A percentile compares a stretch with the other conserved stretches of the same genome.
Evolutionary conservation across 805 yeast species (phyloP).

Genomic region (Wickerhamiella galacta): DNA sequence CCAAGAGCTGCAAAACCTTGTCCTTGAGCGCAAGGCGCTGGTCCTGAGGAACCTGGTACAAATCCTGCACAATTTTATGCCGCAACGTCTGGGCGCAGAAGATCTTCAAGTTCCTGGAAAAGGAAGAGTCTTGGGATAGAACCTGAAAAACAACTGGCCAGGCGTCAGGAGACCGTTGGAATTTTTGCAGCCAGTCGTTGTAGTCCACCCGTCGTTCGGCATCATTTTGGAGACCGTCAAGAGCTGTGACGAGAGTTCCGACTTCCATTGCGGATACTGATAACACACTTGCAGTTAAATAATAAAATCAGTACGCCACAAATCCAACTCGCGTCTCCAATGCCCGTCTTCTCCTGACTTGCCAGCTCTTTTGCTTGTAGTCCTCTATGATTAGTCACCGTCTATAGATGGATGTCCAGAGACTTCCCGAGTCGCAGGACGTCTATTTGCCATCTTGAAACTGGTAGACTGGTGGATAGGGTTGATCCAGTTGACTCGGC

Average conservation of each 20-base stretch:
- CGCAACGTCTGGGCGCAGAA: slow-evolving; percentile 87
- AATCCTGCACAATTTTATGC: slow-evolving; percentile 69
- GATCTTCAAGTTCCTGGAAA: slow-evolving; percentile 42
- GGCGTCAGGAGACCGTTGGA: slow-evolving; percentile 55
- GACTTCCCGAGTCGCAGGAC: too few relatives aligned
- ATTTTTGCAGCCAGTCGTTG: slow-evolving; percentile 46
- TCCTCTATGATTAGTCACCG: too few relatives aligned
- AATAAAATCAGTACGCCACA: too few relatives aligned
- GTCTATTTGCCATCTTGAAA: too few relatives aligned
- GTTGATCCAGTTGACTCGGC: too few relatives aligned
- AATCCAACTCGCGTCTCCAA: too few relatives aligned
- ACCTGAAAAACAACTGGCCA: slow-evolving; percentile 57
- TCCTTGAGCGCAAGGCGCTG: slow-evolving; percentile 47
- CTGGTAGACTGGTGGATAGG: too few relatives aligned
- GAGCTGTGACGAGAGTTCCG: slow-evolving; percentile 14
- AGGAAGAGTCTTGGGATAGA: slow-evolving; percentile 22
- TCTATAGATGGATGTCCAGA: too few relatives aligned
- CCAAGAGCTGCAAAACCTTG: slow-evolving; percentile 42
- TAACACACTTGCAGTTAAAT: too few relatives aligned
- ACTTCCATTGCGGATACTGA: too few relatives aligned
- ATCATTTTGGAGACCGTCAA: slow-evolving; percentile 15
- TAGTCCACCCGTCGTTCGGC: slow-evolving; percentile 24
- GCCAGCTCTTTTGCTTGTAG: too few relatives aligned
- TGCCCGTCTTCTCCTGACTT: too few relatives aligned
- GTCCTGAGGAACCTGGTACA: slow-evolving; percentile 52